Evolutionary conservation across 768 basidiomycete species (phyloP).

Genomic region (Agaricus blazei): DNA sequence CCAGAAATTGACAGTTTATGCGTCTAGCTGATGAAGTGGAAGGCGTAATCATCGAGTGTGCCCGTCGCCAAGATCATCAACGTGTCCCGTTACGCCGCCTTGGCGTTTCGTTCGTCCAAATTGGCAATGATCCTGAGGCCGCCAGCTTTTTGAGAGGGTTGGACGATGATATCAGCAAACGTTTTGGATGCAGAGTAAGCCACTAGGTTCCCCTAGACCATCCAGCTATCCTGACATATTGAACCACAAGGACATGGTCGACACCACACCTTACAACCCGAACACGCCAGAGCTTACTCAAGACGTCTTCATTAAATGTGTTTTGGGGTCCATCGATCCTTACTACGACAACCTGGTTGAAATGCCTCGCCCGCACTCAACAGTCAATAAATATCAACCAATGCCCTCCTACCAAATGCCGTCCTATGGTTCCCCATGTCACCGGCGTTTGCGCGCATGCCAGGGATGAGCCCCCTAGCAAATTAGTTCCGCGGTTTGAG

Average conservation of each 20-base stretch:
- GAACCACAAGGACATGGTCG: conserved; percentile 4
- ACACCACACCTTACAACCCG: conserved; percentile 5
- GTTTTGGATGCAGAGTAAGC: conserved; percentile 3
- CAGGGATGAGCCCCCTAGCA: background rate
- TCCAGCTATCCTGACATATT: background rate
- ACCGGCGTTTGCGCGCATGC: background rate
- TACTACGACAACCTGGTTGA: background rate
- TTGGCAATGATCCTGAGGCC: conserved; percentile 8
- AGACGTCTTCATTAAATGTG: conserved; percentile 6
- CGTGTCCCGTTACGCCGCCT: conserved; percentile 1
- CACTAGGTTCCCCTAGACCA: background rate
- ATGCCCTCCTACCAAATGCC: background rate
- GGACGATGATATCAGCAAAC: conserved; percentile 5
- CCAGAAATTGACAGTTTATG: background rate
- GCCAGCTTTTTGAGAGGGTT: conserved; percentile 6
- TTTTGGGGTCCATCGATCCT: conserved; percentile 9
- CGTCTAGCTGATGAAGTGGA: conserved; percentile 2
- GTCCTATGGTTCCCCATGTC: background rate
- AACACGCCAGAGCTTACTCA: conserved; percentile 1
- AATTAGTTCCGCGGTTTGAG: background rate
- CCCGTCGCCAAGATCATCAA: conserved; percentile 7
- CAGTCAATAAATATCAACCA: background rate
- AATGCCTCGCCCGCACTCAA: background rate
- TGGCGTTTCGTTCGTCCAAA: conserved; percentile 9
- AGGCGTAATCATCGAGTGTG: background rate